Evolutionary conservation across 371 early-diverging fungal genomes (phyloP), one percentile per base, ranked within the genome.

Genomic region (Funneliformis caledonium): DNA sequence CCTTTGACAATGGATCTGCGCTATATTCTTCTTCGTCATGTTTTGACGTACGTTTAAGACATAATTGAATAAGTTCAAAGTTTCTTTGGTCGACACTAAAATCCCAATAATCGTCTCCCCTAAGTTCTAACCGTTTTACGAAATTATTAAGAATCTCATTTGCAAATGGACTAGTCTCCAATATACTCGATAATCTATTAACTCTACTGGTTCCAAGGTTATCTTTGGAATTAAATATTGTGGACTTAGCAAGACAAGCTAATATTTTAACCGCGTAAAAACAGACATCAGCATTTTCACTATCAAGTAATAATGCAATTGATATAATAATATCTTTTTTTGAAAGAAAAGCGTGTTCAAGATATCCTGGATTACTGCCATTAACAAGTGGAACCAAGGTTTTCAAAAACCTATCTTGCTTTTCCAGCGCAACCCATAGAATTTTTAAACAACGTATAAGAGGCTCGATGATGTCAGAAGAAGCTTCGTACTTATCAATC

Each of bases 291-390:
- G 92, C 90, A 22, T 88, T 88, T 5, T 87, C 88, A 68, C 89
- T 88, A 81, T 89, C 91, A 64, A 97, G 86, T 19, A 91, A 89
- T 64, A 89, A 84, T 8, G 93, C 93, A 52, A 98, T 89, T 50
- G 92, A 87, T 9, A 93, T 87, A 50, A 97, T 88, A 5, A 91
- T 87, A 42, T 87, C 83, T 47, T 88, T 87, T 78, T 91, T 89
- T 79, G 90, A 92, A 1, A 95, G 86, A 50, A 97, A 86, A 22
- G 94, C 87, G 77, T 94, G 92, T 81, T 96, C 96, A 67, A 98
- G 87, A 2, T 93, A 88, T 1, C 91, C 91, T 81, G 96, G 85
- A 3, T 90, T 82, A 72, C 82, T 83, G 6, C 73, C 56, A 62
- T 59, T 37, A 47, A 69, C n/a, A 26, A 74, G 80, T 16, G 79